Evolutionary conservation across 2,329 filamentous ascomycete species (phyloP).

Genomic region (Monosporascus cannonballus): DNA sequence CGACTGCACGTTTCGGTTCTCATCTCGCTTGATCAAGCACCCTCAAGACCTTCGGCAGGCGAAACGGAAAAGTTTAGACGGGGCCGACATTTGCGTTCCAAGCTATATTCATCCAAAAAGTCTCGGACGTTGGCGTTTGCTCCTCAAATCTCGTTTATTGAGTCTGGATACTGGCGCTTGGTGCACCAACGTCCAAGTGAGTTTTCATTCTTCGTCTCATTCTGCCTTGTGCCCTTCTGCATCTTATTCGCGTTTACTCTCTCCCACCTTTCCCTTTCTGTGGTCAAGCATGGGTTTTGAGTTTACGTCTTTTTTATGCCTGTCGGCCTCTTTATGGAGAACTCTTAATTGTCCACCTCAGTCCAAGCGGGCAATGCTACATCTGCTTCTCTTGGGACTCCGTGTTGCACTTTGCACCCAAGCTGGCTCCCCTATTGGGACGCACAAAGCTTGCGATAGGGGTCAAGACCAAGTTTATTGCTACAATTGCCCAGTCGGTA

Average conservation of each 20-base stretch:
- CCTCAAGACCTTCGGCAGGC: slow-evolving; percentile 12
- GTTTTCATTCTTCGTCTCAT: slow-evolving; percentile 2
- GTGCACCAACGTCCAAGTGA: slow-evolving; percentile 17
- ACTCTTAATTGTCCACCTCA: too few species aligned
- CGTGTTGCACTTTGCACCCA: too few species aligned
- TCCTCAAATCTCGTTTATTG: slow-evolving; percentile 25
- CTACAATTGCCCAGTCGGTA: too few species aligned
- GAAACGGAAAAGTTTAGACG: slow-evolving; percentile 16
- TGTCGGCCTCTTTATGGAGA: too few species aligned
- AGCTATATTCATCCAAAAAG: slow-evolving; percentile 20
- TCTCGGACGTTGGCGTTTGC: slow-evolving; percentile 28
- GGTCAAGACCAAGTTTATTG: too few species aligned
- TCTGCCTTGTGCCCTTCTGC: not conserved
- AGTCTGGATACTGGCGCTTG: slow-evolving; percentile 25
- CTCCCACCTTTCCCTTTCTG: too few species aligned
- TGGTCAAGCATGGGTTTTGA: too few species aligned
- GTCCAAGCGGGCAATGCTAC: too few species aligned
- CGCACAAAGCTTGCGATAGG: too few species aligned
- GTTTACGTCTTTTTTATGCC: too few species aligned
- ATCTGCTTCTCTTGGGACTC: too few species aligned
- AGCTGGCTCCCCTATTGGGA: too few species aligned
- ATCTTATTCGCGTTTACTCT: not conserved
- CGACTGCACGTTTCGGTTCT: slow-evolving; percentile 16
- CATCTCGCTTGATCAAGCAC: slow-evolving; percentile 11
- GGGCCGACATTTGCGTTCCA: slow-evolving; percentile 23